Percentiles rank a stretch among this genome's conserved stretches.
These are phyloP conservation scores for Cladosporium phlei DNA, from an alignment of 2,329 filamentous ascomycete species.

Conservation along the genomic window DNA sequence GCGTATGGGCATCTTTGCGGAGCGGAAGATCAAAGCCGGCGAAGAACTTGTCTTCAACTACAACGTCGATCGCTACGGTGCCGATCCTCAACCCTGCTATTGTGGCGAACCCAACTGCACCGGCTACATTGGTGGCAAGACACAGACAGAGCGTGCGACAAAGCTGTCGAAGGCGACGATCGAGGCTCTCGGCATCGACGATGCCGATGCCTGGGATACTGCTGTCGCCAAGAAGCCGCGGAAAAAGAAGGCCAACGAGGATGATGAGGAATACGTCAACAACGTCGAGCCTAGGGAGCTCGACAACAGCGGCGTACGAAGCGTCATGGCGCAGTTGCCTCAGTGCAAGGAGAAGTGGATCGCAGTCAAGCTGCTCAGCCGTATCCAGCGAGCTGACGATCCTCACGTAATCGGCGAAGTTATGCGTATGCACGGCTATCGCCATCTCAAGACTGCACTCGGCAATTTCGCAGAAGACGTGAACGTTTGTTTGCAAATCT, in stretches of 20 bases:
- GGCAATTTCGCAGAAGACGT: conserved; percentile 81
- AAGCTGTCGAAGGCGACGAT: conserved; percentile 86
- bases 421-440: conserved; percentile 94
- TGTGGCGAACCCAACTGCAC: conserved; percentile 92
- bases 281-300: conserved; percentile 75
- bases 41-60: conserved; percentile 99
- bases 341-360: conserved; percentile 99
- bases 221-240: conserved; percentile 82
- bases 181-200: conserved; percentile 92
- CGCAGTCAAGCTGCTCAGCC: conserved; percentile 84
- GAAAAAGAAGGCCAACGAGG: conserved; percentile 86
- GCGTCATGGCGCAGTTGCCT: conserved; percentile 94
- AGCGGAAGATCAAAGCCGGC: conserved; percentile 75
- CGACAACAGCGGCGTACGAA: conserved; percentile 77
- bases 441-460: conserved; percentile 83
- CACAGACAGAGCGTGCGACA: conserved; percentile 90
- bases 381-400: conserved; percentile 81
- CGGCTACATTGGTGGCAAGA: conserved; percentile 95
- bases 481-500: conserved; percentile 82
- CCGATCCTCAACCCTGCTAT: conserved; percentile 94
- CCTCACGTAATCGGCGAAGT: conserved; percentile 83
- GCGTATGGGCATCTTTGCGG: conserved; percentile 97
- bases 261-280: conserved; percentile 93
- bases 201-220: conserved; percentile 87
- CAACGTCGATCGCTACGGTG: conserved; percentile 96